phyloP scores from a whole-genome alignment of 441 rosid genomes.

The Populus tomentosa region DNA sequence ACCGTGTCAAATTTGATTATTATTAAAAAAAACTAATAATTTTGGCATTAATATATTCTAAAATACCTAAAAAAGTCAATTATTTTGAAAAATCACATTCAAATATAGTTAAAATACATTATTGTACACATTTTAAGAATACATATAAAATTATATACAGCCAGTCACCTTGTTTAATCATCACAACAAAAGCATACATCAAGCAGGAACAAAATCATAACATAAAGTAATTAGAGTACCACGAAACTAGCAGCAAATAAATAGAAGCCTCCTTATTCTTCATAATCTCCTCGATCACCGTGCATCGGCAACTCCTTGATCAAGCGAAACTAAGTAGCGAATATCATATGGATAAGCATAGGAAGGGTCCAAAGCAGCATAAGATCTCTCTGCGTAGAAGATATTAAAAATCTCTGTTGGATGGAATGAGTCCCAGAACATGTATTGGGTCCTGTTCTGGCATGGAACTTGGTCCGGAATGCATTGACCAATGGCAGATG shows the following conservation, averaged over 20 bases:
- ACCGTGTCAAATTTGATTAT: too few species aligned
- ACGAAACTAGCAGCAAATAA: neutral
- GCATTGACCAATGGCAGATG: neutral
- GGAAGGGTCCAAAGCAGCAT: neutral
- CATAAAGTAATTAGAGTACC: neutral
- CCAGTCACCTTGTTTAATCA: neutral
- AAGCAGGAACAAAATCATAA: neutral
- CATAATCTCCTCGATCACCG: neutral
- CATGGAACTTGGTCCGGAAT: neutral
- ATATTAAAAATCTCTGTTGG: slow-evolving; percentile 1
- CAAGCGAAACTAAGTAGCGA: slow-evolving; percentile 1
- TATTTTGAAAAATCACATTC: neutral
- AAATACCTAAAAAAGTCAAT: too few species aligned
- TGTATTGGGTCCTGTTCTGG: neutral
- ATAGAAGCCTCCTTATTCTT: neutral
- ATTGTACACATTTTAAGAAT: neutral
- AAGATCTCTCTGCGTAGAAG: slow-evolving; percentile 2
- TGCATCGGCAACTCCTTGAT: neutral
- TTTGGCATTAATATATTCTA: too few species aligned
- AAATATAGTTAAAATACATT: too few species aligned
- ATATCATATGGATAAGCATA: slow-evolving; percentile 18
- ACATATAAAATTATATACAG: too few species aligned
- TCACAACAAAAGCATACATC: neutral
- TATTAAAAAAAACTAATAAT: too few species aligned
- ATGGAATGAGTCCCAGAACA: slow-evolving; percentile 12